Evolutionary conservation across 2,329 filamentous ascomycete species (phyloP), one percentile per base, ranked within the genome.

Genomic region (Aspergillus pseudoterreus): DNA sequence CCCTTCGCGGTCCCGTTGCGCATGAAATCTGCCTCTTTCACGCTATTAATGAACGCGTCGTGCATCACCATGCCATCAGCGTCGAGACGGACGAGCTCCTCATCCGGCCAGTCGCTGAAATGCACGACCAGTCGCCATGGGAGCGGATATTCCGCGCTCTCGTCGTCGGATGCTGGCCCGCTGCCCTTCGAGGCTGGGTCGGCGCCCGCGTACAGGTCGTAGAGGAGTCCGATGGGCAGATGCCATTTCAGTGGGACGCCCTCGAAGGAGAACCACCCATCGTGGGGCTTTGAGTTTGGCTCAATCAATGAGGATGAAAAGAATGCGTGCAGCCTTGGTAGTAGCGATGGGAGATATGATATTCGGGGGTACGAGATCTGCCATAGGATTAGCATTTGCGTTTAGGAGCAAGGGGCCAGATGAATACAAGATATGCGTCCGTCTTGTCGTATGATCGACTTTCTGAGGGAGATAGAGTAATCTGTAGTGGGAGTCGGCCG

Each of bases 1-100:
- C 88, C 86, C 67, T 92, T 91, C 14, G 90, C 90, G 49, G 88
- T 94, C 42, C 91, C 90, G 60, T 94, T 92, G 47, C 92, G 83
- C 46, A 95, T 77, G 60, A 91, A 95, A 71, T 96, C 91, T 27
- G 92, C 91, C 78, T 88, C 85, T 66, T 88, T 88, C 55, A 88
- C 84, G 47, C 78, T 83, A 58, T 88, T 87, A 49, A 86, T 83
- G 63, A 82, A 88, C 0, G 83, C 77, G 65, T 88, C 85, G 54
- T 84, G 81, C 64, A 85, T 73, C 2, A 80, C 75, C 59, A 77
- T 78, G 21, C 77, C 78, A 21, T 78, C 75, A 0, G 69, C 67
- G 60, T 85, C 82, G 4, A 84, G 76, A 4, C 71, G 75, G 14
- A 85, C 75, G 17, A 86, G 78, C 11, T 83, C 80, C 44, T 84